Conservation (phyloP, 805 yeast species). For the Kodamaea leandrae region DNA sequence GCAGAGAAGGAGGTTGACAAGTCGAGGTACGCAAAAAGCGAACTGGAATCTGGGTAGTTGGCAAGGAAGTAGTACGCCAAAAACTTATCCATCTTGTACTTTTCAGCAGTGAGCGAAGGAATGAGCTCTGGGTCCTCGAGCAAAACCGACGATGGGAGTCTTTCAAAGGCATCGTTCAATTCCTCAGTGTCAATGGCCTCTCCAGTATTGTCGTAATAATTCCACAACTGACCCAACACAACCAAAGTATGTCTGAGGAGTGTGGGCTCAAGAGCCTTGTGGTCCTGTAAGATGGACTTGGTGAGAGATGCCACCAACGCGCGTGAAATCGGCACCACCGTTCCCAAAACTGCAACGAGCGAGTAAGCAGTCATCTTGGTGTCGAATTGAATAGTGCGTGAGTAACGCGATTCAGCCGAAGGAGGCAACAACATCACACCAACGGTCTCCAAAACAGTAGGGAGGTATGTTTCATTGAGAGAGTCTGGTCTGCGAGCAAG, state of each 20-base stretch:
- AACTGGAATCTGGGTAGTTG: conserved; percentile 15
- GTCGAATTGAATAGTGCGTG: conserved; percentile 39
- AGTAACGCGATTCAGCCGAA: conserved; percentile 24
- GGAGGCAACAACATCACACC: conserved; percentile 49
- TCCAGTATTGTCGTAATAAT: conserved; percentile 16
- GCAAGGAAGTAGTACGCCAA: conserved; percentile 28
- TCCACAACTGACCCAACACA: conserved; percentile 43
- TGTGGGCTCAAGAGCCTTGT: conserved; percentile 18
- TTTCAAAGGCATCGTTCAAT: conserved; percentile 18
- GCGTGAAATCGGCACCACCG: conserved; percentile 60
- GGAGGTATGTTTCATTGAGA: conserved; percentile 49
- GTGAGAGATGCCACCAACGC: conserved; percentile 32
- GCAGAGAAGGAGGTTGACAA: conserved; percentile 16
- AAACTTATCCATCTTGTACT: conserved; percentile 31
- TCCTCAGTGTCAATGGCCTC: conserved; percentile 15
- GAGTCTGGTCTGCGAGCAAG: conserved; percentile 45
- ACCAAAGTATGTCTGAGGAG: conserved; percentile 33
- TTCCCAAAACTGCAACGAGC: conserved; percentile 69
- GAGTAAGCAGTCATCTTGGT: conserved; percentile 83
- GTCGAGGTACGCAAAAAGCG: not conserved
- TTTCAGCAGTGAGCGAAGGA: conserved; percentile 19
- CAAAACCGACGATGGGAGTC: conserved; percentile 25
- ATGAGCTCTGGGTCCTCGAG: conserved; percentile 10
- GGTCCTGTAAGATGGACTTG: conserved; percentile 30
- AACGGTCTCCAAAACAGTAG: conserved; percentile 55